Percentiles rank a stretch among this genome's conserved stretches.
Evolutionary conservation across 2,329 filamentous ascomycete species (phyloP).

Genomic region (Trichophyton equinum): DNA sequence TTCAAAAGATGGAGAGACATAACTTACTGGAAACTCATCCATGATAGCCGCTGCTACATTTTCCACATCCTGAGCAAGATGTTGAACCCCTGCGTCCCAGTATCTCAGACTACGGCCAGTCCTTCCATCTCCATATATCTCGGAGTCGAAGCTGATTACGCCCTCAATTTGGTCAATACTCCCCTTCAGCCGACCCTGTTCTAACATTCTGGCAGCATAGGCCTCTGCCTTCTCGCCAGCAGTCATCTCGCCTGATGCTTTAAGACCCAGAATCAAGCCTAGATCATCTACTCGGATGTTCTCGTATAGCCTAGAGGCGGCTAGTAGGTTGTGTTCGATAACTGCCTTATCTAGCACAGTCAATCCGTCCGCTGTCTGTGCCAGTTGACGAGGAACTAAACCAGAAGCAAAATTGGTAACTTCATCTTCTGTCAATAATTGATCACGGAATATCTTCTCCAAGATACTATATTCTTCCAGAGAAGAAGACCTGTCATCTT

Average conservation of each 20-base stretch:
- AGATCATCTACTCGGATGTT: conserved; percentile 68
- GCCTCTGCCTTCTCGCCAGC: conserved; percentile 67
- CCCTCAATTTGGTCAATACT: conserved; percentile 89
- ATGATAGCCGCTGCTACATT: conserved; percentile 70
- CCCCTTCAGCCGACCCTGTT: conserved; percentile 76
- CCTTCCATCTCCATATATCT: conserved; percentile 49
- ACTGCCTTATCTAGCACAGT: conserved; percentile 90
- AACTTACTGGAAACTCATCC: conserved; percentile 60
- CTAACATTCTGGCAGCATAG: conserved; percentile 89
- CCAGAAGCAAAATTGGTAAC: conserved; percentile 73
- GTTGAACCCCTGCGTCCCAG: conserved; percentile 84
- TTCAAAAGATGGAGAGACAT: not conserved
- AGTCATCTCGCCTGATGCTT: conserved; percentile 34
- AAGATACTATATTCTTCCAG: conserved; percentile 70
- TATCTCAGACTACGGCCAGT: conserved; percentile 61
- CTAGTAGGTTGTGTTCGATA: conserved; percentile 89
- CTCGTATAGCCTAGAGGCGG: conserved; percentile 63
- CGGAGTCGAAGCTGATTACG: conserved; percentile 75
- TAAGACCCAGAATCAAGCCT: conserved; percentile 63
- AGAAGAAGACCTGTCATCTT: conserved; percentile 69
- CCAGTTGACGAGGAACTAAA: conserved; percentile 77
- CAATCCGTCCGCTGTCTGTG: conserved; percentile 75
- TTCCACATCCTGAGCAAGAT: conserved; percentile 79
- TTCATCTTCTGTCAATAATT: conserved; percentile 67
- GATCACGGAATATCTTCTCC: conserved; percentile 95